A percentile compares a stretch with the other conserved stretches of the same genome.
phyloP scores from a whole-genome alignment of 495 filamentous ascomycete genomes.

The Penicillium tannophilum region DNA sequence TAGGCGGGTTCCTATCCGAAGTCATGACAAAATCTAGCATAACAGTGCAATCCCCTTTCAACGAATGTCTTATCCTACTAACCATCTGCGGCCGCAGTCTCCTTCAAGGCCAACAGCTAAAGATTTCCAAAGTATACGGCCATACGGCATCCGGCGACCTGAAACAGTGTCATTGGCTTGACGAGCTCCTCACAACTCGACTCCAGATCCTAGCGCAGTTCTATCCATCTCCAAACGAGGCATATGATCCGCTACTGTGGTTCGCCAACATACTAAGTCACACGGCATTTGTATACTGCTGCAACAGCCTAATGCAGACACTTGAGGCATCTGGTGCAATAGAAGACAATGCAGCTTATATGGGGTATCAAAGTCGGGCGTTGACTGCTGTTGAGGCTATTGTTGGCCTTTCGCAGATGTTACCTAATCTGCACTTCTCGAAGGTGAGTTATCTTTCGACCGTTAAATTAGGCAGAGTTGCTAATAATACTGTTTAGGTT shows the following conservation, averaged over 20 bases:
- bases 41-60: slow-evolving; percentile 42
- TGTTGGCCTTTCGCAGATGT: background rate
- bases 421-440: slow-evolving; percentile 26
- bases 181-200: no score
- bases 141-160: no score
- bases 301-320: slow-evolving; percentile 9
- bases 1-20: slow-evolving; percentile 47
- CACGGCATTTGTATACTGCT: slow-evolving; percentile 43
- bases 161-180: no score
- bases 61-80: slow-evolving; percentile 49
- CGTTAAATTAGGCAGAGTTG: no score
- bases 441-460: background rate
- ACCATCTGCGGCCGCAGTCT: slow-evolving; percentile 51
- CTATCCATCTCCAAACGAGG: slow-evolving; percentile 18
- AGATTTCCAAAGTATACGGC: slow-evolving; percentile 24
- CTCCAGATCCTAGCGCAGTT: no score
- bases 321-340: background rate
- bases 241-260: slow-evolving; percentile 46
- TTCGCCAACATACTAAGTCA: slow-evolving; percentile 47
- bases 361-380: slow-evolving; percentile 19
- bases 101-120: slow-evolving; percentile 44
- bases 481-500: background rate
- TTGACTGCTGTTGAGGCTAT: slow-evolving; percentile 3
- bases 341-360: background rate
- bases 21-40: slow-evolving; percentile 33